Base-by-base conservation (phyloP, 345 rosid species). In the Draba incana region DNA sequence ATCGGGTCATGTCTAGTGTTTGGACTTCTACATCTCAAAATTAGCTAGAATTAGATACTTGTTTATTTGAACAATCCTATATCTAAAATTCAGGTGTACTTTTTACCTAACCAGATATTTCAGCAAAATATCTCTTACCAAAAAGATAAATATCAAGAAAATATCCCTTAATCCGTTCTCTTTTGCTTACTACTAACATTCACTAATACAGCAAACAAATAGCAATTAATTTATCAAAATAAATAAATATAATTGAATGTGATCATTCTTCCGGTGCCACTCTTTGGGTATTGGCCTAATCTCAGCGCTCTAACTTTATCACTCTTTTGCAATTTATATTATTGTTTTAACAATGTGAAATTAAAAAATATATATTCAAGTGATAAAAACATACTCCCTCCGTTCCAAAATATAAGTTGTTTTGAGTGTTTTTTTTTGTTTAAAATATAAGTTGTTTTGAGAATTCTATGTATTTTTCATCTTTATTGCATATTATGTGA, bases 71-170 rank as follows among this genome's bases (percentile, higher is more conserved):
- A 41, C 44, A 52, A 62, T 63, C 57, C 16, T 38, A 6, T 47
- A 57, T 57, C 60, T 53, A 5, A 46, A 20, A 46, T 10, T 49
- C 60, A 41, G 59, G 47, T 72, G 20, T 42, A 30, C 0, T 41
- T 57, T 64, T 57, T 23, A 51, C 53, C 66, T 57, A 72, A 64
- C 41, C n/a, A 57, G 60, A 64, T 72, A 64, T 71, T 37, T 46
- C 11, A 12, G 13, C 69, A 57, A 71, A 62, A 71, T 62, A 53
- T 62, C 57, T 3, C 10, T 33, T 38, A 24, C 9, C 33, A 0
- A 52, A 50, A 28, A 23, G 41, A 6, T 41, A 3, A 28, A 59
- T 30, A 49, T 69, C 52, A 28, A 16, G 16, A 69, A 69, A 51
- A 51, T 42, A 62, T 70, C 75, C 8, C 66, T 27, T 27, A 20